Evolutionary conservation across 1,139 yeast species (phyloP).

Genomic region (Casaregolazyma lundiana): DNA sequence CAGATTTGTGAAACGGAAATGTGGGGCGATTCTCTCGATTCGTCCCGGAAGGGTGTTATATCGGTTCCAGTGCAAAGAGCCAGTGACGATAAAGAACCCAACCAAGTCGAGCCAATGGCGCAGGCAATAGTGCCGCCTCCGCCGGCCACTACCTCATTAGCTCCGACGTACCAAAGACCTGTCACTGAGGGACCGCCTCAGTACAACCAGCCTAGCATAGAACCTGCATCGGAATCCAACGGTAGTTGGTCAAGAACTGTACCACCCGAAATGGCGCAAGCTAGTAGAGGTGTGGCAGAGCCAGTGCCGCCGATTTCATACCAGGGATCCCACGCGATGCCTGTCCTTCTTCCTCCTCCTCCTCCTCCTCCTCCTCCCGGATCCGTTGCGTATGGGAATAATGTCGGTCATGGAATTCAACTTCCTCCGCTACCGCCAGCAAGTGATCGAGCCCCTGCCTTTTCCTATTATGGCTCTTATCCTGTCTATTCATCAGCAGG

Average conservation of each 20-base stretch:
- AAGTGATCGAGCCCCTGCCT: conserved; percentile 9
- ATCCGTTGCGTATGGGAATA: conserved; percentile 3
- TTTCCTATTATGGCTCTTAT: conserved; percentile 5
- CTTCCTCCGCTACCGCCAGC: conserved; percentile 12
- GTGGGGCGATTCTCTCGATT: conserved; percentile 11
- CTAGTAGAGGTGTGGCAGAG: conserved; percentile 10
- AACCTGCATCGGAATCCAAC: neutral
- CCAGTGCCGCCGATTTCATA: conserved; percentile 4
- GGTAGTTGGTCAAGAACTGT: conserved; percentile 1
- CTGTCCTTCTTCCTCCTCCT: conserved; percentile 13
- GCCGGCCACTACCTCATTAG: neutral
- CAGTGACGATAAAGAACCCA: neutral
- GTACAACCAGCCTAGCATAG: neutral
- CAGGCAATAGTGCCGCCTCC: neutral
- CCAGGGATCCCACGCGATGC: conserved; percentile 3
- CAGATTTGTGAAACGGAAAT: conserved; percentile 11
- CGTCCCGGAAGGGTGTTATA: conserved; percentile 9
- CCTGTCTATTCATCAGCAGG: neutral
- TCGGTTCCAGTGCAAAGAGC: conserved; percentile 3
- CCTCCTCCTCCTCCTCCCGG: conserved; percentile 15
- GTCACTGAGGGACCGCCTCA: neutral
- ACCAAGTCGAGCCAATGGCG: neutral
- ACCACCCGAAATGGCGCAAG: neutral
- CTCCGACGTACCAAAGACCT: neutral
- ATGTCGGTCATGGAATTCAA: conserved; percentile 4